These are phyloP conservation scores for Pseudozyma sp. DNA, from an alignment of 1,284 basidiomycete species.

Conservation along the genomic window DNA sequence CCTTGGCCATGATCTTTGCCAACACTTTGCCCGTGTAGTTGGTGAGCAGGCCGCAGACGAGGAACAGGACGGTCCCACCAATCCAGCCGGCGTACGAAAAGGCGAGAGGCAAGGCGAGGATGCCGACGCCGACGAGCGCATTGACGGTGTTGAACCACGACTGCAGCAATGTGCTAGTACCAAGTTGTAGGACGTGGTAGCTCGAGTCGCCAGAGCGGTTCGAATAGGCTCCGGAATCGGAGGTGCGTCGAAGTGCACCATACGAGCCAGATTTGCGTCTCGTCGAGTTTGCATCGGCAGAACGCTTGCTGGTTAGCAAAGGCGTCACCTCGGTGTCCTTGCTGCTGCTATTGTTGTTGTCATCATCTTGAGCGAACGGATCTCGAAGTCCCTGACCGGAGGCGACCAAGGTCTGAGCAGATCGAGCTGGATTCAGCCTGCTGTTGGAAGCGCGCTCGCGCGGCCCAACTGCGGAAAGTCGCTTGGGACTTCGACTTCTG, in stretches of 20 bases:
- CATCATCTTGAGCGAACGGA: constrained; percentile 40
- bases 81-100: constrained; percentile 63
- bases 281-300: background rate
- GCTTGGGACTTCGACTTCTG: constrained; percentile 55
- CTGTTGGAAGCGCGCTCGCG: constrained; percentile 25
- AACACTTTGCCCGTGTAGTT: constrained; percentile 67
- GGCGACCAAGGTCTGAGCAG: constrained; percentile 13
- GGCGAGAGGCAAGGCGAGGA: constrained; percentile 65
- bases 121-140: constrained; percentile 65
- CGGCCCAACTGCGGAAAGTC: constrained; percentile 13
- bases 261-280: constrained; percentile 19
- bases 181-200: constrained; percentile 23
- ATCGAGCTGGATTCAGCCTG: constrained; percentile 21
- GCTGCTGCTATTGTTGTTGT: constrained; percentile 1
- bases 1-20: constrained; percentile 63
- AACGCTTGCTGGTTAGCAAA: background rate
- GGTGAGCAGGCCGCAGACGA: constrained; percentile 61
- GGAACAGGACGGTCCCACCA: constrained; percentile 56
- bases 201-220: constrained; percentile 19
- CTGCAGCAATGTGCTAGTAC: constrained; percentile 62
- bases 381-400: constrained; percentile 44
- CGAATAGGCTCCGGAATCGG: constrained; percentile 22
- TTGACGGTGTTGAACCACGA: constrained; percentile 68
- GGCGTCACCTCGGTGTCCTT: constrained; percentile 23
- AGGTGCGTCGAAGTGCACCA: constrained; percentile 17